These are phyloP conservation scores for Tylopilus sp. DNA, from an alignment of 768 basidiomycete genomes.

Conservation along the genomic window DNA sequence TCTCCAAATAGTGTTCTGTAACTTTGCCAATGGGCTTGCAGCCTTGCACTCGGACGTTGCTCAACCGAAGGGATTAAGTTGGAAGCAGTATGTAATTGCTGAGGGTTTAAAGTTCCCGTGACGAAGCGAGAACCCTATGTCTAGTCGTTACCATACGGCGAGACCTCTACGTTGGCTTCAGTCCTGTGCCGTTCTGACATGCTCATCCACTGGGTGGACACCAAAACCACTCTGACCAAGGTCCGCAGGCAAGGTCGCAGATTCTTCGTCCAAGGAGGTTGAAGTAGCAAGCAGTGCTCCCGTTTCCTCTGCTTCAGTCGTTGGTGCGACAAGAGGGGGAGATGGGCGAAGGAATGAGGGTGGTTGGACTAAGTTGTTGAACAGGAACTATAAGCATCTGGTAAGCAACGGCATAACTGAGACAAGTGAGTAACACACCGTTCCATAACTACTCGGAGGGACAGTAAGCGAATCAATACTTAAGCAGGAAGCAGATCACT, in stretches of 20 bases:
- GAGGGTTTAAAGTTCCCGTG: too few species aligned
- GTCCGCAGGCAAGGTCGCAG: constrained; percentile 76
- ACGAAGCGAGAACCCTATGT: background rate
- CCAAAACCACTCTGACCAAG: constrained; percentile 84
- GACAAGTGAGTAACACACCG: constrained; percentile 44
- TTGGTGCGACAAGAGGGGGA: constrained; percentile 27
- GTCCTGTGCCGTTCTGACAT: constrained; percentile 21
- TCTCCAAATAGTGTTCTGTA: background rate
- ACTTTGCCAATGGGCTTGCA: background rate
- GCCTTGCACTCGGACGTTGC: too few species aligned
- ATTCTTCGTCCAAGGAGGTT: constrained; percentile 71
- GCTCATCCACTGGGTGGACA: constrained; percentile 57
- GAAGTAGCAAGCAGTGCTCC: constrained; percentile 44
- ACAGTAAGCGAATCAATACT: constrained; percentile 9
- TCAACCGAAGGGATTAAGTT: too few species aligned
- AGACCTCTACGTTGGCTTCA: background rate
- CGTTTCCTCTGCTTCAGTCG: constrained; percentile 53
- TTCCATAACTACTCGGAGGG: constrained; percentile 64
- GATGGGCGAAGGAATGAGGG: constrained; percentile 60
- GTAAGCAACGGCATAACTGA: constrained; percentile 6
- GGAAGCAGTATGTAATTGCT: too few species aligned
- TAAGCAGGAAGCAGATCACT: constrained; percentile 33
- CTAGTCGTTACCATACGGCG: background rate
- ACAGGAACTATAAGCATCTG: constrained; percentile 60
- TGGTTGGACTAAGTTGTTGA: constrained; percentile 74